A percentile compares a stretch with the other conserved stretches of the same genome.
Conservation (phyloP, 2,329 filamentous ascomycete species). For the Aspergillus nomiae region DNA sequence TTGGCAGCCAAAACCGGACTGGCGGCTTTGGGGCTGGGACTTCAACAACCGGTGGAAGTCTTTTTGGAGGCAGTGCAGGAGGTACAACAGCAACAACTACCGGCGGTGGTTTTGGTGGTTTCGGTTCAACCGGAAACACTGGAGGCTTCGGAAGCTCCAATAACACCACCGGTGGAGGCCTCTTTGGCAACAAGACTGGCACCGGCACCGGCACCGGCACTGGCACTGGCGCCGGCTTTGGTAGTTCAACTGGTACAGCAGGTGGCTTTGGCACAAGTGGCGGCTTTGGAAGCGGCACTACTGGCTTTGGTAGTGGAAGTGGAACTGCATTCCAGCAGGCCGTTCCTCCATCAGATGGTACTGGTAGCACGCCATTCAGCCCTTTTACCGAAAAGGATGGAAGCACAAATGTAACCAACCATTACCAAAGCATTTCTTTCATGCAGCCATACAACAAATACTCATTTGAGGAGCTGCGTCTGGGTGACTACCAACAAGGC, state of each 20-base stretch:
- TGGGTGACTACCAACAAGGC: conserved; percentile 87
- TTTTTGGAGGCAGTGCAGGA: conserved; percentile 33
- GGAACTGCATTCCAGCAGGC: conserved; percentile 46
- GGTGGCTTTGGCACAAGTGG: conserved; percentile 31
- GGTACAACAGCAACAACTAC: conserved; percentile 14
- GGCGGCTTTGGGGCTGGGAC: conserved; percentile 36
- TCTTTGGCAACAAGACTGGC: conserved; percentile 24
- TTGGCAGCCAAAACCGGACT: conserved; percentile 37
- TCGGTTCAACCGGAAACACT: conserved; percentile 24
- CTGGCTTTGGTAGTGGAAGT: conserved; percentile 38
- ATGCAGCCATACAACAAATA: conserved; percentile 69
- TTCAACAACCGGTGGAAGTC: conserved; percentile 28
- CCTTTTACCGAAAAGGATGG: conserved; percentile 49
- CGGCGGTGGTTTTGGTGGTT: conserved; percentile 32
- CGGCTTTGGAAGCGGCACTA: conserved; percentile 32
- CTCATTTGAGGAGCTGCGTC: conserved; percentile 77
- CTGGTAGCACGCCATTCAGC: conserved; percentile 48
- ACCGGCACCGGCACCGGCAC: neutral
- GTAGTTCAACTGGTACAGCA: conserved; percentile 17
- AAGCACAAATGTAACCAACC: conserved; percentile 40
- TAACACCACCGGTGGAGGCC: conserved; percentile 32
- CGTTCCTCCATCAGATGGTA: conserved; percentile 47
- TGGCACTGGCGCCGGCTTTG: conserved; percentile 17
- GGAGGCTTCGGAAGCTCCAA: conserved; percentile 35
- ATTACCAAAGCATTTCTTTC: conserved; percentile 52